Conservation (phyloP, 2,329 filamentous ascomycete genomes). For the Ceratocystis variospora region DNA sequence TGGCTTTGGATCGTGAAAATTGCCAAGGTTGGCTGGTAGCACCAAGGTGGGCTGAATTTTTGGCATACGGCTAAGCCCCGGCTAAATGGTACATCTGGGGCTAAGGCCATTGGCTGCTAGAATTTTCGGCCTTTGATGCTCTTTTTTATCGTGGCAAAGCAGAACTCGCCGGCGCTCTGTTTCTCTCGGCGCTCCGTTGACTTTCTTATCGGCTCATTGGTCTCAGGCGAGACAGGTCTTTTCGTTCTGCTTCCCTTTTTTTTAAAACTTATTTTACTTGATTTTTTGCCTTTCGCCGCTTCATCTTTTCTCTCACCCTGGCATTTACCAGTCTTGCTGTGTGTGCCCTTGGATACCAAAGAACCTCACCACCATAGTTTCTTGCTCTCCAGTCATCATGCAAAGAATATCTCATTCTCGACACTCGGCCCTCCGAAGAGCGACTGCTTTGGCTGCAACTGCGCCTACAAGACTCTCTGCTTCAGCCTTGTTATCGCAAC, state of each 20-base stretch:
- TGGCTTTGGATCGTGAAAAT: slow-evolving; percentile 10
- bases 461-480: slow-evolving; percentile 34
- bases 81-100: neutral
- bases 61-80: slow-evolving; percentile 15
- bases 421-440: slow-evolving; percentile 13
- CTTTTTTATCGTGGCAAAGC: slow-evolving; percentile 10
- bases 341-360: neutral
- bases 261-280: neutral
- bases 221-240: neutral
- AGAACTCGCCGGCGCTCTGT: slow-evolving; percentile 8
- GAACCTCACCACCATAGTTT: neutral
- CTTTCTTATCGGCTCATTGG: neutral
- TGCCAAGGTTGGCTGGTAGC: neutral
- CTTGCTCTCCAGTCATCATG: slow-evolving; percentile 1
- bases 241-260: neutral
- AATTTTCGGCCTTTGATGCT: slow-evolving; percentile 16
- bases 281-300: neutral
- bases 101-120: slow-evolving; percentile 7
- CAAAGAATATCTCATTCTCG: slow-evolving; percentile 15
- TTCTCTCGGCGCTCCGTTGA: slow-evolving; percentile 3
- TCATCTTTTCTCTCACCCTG: neutral
- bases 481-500: slow-evolving; percentile 34
- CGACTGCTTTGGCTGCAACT: slow-evolving; percentile 18
- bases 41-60: slow-evolving; percentile 11
- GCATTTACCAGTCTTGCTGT: neutral